Conservation (phyloP, 2,329 filamentous ascomycete genomes). For the Arthrobotrys iridis region DNA sequence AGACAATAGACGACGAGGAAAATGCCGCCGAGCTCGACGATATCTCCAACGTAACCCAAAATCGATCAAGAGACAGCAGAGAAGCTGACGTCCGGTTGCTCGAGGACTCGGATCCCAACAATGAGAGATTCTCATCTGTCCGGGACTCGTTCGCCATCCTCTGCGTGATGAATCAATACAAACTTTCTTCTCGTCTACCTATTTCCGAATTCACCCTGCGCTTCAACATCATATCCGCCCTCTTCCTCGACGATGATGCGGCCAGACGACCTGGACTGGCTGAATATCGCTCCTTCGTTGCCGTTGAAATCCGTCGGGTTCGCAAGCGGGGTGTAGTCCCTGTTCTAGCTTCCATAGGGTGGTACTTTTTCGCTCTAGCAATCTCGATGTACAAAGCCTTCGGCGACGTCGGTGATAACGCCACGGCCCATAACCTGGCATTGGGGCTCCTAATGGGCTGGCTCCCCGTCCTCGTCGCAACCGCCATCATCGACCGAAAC, state of each 20-base stretch:
- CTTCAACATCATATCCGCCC: conserved; percentile 54
- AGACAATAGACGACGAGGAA: conserved; percentile 14
- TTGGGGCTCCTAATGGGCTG: conserved; percentile 64
- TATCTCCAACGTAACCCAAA: not conserved
- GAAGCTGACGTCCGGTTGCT: not conserved
- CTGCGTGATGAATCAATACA: conserved; percentile 64
- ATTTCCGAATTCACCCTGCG: conserved; percentile 50
- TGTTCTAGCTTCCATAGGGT: conserved; percentile 62
- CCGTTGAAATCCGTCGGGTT: conserved; percentile 62
- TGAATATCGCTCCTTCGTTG: conserved; percentile 60
- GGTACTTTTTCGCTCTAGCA: conserved; percentile 61
- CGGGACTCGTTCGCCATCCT: conserved; percentile 64
- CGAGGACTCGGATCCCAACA: conserved; percentile 23
- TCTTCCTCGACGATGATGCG: conserved; percentile 53
- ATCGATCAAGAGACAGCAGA: not conserved
- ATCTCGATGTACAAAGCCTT: conserved; percentile 59
- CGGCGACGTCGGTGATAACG: conserved; percentile 60
- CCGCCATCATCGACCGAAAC: conserved; percentile 65
- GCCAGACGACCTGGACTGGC: conserved; percentile 56
- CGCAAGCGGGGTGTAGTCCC: conserved; percentile 62
- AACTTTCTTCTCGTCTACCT: conserved; percentile 40
- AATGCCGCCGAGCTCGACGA: conserved; percentile 13
- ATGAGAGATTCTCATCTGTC: conserved; percentile 28
- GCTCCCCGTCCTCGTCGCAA: conserved; percentile 64
- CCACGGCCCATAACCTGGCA: conserved; percentile 63